Evolutionary conservation across 352 stramenopile species (phyloP).

Genomic region (Globisporangium parvum): DNA sequence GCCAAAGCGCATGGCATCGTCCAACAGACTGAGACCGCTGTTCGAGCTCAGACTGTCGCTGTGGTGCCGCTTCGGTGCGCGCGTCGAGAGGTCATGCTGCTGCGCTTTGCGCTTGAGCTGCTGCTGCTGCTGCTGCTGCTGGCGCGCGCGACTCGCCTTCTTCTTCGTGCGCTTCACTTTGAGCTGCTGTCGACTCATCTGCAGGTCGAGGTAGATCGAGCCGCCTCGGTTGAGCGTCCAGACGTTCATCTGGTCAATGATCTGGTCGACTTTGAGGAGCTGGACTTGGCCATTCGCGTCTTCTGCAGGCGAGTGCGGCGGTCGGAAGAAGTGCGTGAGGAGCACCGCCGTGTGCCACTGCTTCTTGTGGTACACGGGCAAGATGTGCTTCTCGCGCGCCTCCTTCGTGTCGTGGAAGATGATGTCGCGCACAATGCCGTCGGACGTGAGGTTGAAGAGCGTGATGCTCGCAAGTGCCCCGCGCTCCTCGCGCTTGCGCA

Average conservation of each 20-base stretch:
- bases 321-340: slow-evolving; percentile 79
- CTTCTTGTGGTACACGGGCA: slow-evolving; percentile 83
- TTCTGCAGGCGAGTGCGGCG: slow-evolving; percentile 65
- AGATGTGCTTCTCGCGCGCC: slow-evolving; percentile 75
- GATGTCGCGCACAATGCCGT: slow-evolving; percentile 79
- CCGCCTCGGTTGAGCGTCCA: slow-evolving; percentile 80
- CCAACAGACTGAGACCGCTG: too few species aligned
- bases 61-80: slow-evolving; percentile 31
- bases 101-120: slow-evolving; percentile 35
- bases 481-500: slow-evolving; percentile 77
- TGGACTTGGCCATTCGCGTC: slow-evolving; percentile 70
- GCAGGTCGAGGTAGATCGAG: slow-evolving; percentile 82
- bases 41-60: not conserved
- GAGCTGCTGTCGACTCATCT: slow-evolving; percentile 82
- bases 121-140: slow-evolving; percentile 1
- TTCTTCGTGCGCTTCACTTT: slow-evolving; percentile 73
- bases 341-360: slow-evolving; percentile 82
- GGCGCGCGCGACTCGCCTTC: not conserved
- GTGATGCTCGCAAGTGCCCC: slow-evolving; percentile 69
- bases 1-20: slow-evolving; percentile 2
- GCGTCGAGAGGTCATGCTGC: slow-evolving; percentile 21
- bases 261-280: slow-evolving; percentile 82
- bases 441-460: slow-evolving; percentile 85
- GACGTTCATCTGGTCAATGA: slow-evolving; percentile 85
- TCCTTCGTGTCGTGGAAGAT: slow-evolving; percentile 87